phyloP scores from a whole-genome alignment of 2,329 filamentous ascomycete species.

The Corynespora cassiicola region DNA sequence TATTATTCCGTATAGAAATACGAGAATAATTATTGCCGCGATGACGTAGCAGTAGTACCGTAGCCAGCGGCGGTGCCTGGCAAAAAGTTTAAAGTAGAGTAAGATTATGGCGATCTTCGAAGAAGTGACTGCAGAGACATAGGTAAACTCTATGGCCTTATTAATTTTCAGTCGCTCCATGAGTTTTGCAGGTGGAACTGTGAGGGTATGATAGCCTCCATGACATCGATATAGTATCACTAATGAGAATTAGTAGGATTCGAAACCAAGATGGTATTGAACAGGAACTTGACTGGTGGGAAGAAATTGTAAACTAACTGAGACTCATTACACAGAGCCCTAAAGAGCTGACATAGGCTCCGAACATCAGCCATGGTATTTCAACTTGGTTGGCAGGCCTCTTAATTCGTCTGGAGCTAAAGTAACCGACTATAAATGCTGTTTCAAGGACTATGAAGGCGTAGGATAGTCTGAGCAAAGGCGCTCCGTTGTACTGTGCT shows the following conservation, averaged over 20 bases:
- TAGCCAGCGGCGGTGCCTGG: not conserved
- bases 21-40: not conserved
- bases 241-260: too few species aligned
- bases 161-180: not conserved
- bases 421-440: not conserved
- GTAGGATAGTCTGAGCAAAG: too few species aligned
- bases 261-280: too few species aligned
- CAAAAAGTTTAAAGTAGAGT: not conserved
- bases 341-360: not conserved
- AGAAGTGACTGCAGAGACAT: not conserved
- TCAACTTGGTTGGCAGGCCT: not conserved
- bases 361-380: not conserved
- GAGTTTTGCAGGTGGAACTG: not conserved
- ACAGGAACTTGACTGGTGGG: not conserved
- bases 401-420: slow-evolving; percentile 1
- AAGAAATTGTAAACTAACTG: not conserved
- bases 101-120: slow-evolving; percentile 1
- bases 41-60: not conserved
- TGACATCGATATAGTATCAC: not conserved
- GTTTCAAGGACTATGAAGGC: slow-evolving; percentile 1
- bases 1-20: not conserved
- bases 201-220: too few species aligned
- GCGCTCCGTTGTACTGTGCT: too few species aligned
- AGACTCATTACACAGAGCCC: not conserved
- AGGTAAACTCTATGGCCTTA: slow-evolving; percentile 1